Evolutionary conservation across 2,329 filamentous ascomycete genomes (phyloP).

Genomic region (Pezicula carpinea): DNA sequence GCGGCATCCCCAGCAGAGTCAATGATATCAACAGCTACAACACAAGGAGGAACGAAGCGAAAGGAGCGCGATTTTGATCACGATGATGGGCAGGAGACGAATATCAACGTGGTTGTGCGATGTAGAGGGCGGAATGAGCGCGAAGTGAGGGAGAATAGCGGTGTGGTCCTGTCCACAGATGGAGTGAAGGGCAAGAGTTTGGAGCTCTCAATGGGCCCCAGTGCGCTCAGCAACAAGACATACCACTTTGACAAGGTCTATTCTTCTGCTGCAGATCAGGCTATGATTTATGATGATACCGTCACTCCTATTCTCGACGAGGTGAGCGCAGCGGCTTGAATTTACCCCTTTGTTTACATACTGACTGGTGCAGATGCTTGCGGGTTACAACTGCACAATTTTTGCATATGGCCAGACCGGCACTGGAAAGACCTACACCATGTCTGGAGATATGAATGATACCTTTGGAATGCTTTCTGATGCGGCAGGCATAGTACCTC

Average conservation of each 20-base stretch:
- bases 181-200: constrained; percentile 82
- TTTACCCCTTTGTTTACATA: background rate
- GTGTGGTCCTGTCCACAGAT: constrained; percentile 83
- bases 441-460: constrained; percentile 96
- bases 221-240: constrained; percentile 88
- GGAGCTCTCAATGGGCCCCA: constrained; percentile 87
- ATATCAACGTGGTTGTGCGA: constrained; percentile 95
- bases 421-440: constrained; percentile 98
- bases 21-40: constrained; percentile 49
- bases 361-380: constrained; percentile 63
- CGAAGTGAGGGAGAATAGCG: constrained; percentile 90
- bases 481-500: constrained; percentile 89
- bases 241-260: constrained; percentile 98
- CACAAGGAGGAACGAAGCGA: constrained; percentile 64
- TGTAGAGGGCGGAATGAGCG: constrained; percentile 90
- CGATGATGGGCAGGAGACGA: constrained; percentile 74
- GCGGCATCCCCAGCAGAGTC: constrained; percentile 65
- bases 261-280: constrained; percentile 88
- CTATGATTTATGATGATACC: constrained; percentile 91
- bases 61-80: constrained; percentile 82
- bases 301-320: constrained; percentile 91
- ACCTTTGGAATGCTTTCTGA: constrained; percentile 82
- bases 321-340: constrained; percentile 45
- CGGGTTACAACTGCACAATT: constrained; percentile 96
- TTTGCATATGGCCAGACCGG: constrained; percentile 98